Evolutionary conservation across 108 stramenopile species (phyloP), one percentile per base, ranked within the genome.

Genomic region (Epithemia pelagica): DNA sequence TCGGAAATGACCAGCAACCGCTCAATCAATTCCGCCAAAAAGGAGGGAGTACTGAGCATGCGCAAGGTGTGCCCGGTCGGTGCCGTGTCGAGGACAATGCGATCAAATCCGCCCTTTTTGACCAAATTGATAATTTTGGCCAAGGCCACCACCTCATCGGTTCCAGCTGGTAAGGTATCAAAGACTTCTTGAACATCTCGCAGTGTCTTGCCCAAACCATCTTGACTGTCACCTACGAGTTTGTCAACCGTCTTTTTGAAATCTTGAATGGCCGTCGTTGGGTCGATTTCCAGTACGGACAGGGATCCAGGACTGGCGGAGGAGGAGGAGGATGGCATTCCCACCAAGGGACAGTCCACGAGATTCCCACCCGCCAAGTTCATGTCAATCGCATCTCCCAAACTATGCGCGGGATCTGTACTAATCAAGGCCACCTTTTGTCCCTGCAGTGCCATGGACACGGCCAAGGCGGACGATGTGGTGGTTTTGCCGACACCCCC

Each of bases 11-110:
- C 59, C 52, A 93, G 65, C 10, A 94, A 68, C 10, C 77, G 75
- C 55, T 92, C 91, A 59, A 96, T 90, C 61, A 92, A 67, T 54
- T 92, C 91, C 18, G 89, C 90, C 19, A 93, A 32, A 65, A 88
- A 92, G 3, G 71, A 77, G 27, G 90, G 94, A 0, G 86, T 89
- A 0, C 82, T 88, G 54, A 98, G 82, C 92, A 98, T 92, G 27
- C 96, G 78, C 52, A 96, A 71, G 10, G 97, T 98, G 70, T 98
- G 97, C 2, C 97, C 97, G 1, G 97, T 96, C 20, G 97, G 97
- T 1, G 97, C 97, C 18, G 97, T 98, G 70, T 98, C 97, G 27
- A 98, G 67, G 0, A 98, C 83, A 23, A 98, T 89, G 15, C 96
- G 80, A 75, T 96, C 94, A 71, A 92, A 97, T 54, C 78, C 65